Percentiles rank a stretch among this genome's conserved stretches.
Conservation (phyloP, 1,284 basidiomycete species). For the Sparassis latifolia region DNA sequence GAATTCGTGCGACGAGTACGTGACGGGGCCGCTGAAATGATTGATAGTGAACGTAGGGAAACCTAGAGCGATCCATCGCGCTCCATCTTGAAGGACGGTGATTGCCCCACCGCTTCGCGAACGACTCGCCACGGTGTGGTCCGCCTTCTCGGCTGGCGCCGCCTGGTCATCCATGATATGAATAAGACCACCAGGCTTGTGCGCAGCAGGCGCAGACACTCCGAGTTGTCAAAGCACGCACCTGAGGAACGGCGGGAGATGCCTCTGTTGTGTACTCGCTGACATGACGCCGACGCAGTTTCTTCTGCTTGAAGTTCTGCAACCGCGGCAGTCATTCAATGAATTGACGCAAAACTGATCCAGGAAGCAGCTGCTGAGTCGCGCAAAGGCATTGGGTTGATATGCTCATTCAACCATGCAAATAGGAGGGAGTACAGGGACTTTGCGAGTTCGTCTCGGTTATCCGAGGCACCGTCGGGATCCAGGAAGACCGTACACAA, state of each 20-base stretch:
- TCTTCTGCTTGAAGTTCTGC: conserved; percentile 78
- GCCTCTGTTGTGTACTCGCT: conserved; percentile 83
- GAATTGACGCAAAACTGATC: conserved; percentile 76
- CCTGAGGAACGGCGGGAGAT: conserved; percentile 52
- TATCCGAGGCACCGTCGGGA: conserved; percentile 86
- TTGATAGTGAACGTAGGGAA: conserved; percentile 39
- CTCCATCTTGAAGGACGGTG: conserved; percentile 88
- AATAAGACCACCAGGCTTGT: too few species aligned
- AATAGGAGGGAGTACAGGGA: conserved; percentile 93
- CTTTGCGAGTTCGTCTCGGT: conserved; percentile 90
- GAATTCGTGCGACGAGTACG: conserved; percentile 88
- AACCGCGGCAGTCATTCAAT: too few species aligned
- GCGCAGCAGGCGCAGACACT: too few species aligned
- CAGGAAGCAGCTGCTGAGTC: conserved; percentile 73
- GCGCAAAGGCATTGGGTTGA: conserved; percentile 96
- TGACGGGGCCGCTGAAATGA: conserved; percentile 88
- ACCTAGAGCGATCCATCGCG: conserved; percentile 65
- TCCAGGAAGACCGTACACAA: conserved; percentile 95
- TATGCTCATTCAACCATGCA: conserved; percentile 93
- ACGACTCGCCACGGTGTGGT: conserved; percentile 94
- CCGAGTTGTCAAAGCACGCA: too few species aligned
- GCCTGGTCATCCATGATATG: too few species aligned
- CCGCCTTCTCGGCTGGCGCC: conserved; percentile 75
- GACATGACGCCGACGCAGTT: conserved; percentile 52
- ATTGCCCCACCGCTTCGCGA: conserved; percentile 91